Base-by-base conservation (phyloP, 106 monocot genomes). In the Posidonia australis region DNA sequence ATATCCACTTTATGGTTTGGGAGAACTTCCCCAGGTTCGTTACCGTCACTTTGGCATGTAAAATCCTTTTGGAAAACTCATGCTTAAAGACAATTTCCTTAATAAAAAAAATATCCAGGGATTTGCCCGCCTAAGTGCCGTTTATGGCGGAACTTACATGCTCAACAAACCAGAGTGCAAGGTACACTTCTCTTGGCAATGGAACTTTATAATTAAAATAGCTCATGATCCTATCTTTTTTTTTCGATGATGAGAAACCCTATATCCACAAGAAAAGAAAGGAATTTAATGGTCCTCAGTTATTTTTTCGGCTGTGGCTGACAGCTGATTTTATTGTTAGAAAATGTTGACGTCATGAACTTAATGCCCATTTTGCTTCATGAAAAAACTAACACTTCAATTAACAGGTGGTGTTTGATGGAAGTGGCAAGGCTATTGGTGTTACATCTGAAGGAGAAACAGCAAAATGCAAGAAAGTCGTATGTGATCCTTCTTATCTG, bases 91-190 rank as follows among this genome's bases (percentile, higher is more conserved):
- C 0, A 54, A 44, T 54, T 20, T 28, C 41, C 23, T 20, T n/a
- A n/a, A n/a, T n/a, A n/a, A n/a, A n/a, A 45, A 46, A 14, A 45
- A 6, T 63, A 41, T 75, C 13, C 25, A 91, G 86, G 91, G 77
- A 23, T 91, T 91, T 77, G 90, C 90, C 60, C 83, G 90, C 54
- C 60, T 86, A 70, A 91, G 90, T 81, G 91, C 91, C 28, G 91
- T 91, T 66, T 86, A 86, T 75, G 91, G 91, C 57, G 83, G 91
- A 51, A 91, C 91, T 30, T 91, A 91, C 81, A 91, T 91, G 91
- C 84, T 91, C 61, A 81, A 75, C 74, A 86, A 91, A 58, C 81
- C 91, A 77, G 86, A 84, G 54, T 86, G 91, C 84, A 91, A 91
- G 86, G 91, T 86, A 65, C 49, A 25, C 22, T 41, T 36, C n/a